Evolutionary conservation across 2,329 filamentous ascomycete species (phyloP).

Genomic region (Fonsecaea nubica): DNA sequence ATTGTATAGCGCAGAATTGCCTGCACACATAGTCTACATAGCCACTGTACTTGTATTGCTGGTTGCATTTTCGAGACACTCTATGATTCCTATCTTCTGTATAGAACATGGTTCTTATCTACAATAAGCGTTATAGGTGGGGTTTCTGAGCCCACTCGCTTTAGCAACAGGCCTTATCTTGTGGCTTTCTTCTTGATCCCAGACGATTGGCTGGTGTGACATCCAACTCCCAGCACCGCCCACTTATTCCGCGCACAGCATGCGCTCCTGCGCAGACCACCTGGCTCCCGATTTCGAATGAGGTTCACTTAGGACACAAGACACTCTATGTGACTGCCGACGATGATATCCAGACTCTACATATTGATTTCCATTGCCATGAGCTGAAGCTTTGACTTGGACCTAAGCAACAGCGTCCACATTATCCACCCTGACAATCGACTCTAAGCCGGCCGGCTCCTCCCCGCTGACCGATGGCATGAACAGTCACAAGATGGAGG

Average conservation of each 20-base stretch:
- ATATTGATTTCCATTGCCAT: conserved; percentile 2
- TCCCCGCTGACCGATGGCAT: conserved; percentile 16
- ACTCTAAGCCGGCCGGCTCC: not conserved
- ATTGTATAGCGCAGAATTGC: conserved; percentile 3
- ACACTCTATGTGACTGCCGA: conserved; percentile 1
- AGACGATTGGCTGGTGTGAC: not conserved
- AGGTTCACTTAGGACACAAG: not conserved
- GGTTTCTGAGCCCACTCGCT: not conserved
- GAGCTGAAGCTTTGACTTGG: not conserved
- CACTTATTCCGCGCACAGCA: not conserved
- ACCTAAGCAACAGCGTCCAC: not conserved
- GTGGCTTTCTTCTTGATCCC: not conserved
- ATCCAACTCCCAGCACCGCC: not conserved
- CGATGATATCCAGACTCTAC: not conserved
- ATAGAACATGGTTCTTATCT: not conserved
- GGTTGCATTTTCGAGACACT: not conserved
- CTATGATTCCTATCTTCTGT: not conserved
- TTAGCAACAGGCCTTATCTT: not conserved
- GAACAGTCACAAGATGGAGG: conserved; percentile 32
- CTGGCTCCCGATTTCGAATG: not conserved
- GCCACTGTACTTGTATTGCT: conserved; percentile 9
- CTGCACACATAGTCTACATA: conserved; percentile 2
- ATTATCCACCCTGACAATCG: not conserved
- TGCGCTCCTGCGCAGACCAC: conserved; percentile 2
- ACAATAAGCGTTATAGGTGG: not conserved